Percentiles rank a stretch among this genome's conserved stretches.
phyloP scores from a whole-genome alignment of 352 stramenopile genomes.

The Globisporangium canariense region DNA sequence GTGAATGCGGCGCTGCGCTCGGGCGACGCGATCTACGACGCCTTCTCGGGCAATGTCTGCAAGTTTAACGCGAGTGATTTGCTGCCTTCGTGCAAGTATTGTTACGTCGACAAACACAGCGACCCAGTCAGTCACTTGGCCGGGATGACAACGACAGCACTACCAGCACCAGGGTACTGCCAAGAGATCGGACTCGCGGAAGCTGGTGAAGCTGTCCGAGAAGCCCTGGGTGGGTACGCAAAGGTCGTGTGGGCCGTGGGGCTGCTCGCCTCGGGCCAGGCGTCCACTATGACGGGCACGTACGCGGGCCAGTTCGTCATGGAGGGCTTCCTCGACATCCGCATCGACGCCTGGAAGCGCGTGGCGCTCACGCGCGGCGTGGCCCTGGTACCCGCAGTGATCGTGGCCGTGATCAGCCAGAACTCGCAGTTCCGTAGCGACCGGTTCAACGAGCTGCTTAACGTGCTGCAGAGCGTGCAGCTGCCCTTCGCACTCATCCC shows the following conservation, averaged over 20 bases:
- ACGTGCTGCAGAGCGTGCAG: slow-evolving; percentile 86
- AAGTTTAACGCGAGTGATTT: slow-evolving; percentile 23
- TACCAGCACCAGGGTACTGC: slow-evolving; percentile 59
- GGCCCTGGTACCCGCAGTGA: slow-evolving; percentile 82
- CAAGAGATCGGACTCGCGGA: slow-evolving; percentile 87
- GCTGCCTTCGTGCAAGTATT: slow-evolving; percentile 32
- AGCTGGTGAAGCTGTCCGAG: slow-evolving; percentile 73
- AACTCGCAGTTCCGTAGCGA: slow-evolving; percentile 51
- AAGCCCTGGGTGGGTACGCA: slow-evolving; percentile 86
- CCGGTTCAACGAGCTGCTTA: slow-evolving; percentile 78
- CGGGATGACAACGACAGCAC: not conserved
- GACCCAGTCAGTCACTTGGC: slow-evolving; percentile 1
- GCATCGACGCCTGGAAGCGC: slow-evolving; percentile 79
- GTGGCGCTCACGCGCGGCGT: slow-evolving; percentile 89
- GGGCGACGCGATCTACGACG: slow-evolving; percentile 57
- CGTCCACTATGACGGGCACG: slow-evolving; percentile 95
- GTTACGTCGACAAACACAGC: slow-evolving; percentile 41
- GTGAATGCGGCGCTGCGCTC: slow-evolving; percentile 45
- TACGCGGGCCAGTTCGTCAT: slow-evolving; percentile 97
- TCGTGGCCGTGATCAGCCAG: slow-evolving; percentile 82
- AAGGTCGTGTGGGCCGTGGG: slow-evolving; percentile 93
- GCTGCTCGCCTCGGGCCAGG: slow-evolving; percentile 93
- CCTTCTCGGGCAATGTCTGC: slow-evolving; percentile 48
- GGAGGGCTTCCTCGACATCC: slow-evolving; percentile 94
- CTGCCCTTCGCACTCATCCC: slow-evolving; percentile 85